Evolutionary conservation across 495 filamentous ascomycete genomes (phyloP).

Genomic region (Tuber calosporum): DNA sequence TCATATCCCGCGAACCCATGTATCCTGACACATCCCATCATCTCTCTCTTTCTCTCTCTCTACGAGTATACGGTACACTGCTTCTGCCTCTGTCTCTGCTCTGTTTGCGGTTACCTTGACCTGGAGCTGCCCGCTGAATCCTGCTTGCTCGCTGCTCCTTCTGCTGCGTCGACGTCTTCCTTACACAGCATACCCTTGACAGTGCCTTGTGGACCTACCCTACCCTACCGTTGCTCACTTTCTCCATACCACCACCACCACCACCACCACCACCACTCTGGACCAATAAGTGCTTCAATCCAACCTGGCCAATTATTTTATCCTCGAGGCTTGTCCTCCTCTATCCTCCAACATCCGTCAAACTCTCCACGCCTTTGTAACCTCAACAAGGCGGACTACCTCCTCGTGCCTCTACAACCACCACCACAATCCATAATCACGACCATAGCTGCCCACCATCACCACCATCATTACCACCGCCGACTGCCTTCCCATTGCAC

Average conservation of each 20-base stretch:
- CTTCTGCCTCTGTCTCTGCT: background rate
- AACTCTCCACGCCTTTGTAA: background rate
- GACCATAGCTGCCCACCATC: background rate
- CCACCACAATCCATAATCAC: background rate
- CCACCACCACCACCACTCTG: background rate
- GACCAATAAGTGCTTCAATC: background rate
- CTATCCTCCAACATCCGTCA: background rate
- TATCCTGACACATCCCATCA: slow-evolving; percentile 3
- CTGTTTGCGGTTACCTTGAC: background rate
- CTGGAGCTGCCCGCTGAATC: background rate
- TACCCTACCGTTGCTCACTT: too few species aligned
- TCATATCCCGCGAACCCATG: background rate
- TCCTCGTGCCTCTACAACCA: background rate
- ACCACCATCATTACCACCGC: background rate
- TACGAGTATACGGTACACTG: too few species aligned
- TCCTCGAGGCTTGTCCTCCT: background rate
- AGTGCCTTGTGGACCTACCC: background rate
- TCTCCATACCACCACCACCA: background rate
- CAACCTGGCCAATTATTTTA: background rate
- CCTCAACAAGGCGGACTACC: background rate
- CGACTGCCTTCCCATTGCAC: background rate
- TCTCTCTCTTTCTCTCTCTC: background rate
- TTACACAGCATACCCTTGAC: background rate
- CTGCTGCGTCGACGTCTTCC: background rate
- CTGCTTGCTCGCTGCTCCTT: background rate